Evolutionary conservation across 1,139 yeast species (phyloP).

Genomic region (Blastobotrys proliferans): DNA sequence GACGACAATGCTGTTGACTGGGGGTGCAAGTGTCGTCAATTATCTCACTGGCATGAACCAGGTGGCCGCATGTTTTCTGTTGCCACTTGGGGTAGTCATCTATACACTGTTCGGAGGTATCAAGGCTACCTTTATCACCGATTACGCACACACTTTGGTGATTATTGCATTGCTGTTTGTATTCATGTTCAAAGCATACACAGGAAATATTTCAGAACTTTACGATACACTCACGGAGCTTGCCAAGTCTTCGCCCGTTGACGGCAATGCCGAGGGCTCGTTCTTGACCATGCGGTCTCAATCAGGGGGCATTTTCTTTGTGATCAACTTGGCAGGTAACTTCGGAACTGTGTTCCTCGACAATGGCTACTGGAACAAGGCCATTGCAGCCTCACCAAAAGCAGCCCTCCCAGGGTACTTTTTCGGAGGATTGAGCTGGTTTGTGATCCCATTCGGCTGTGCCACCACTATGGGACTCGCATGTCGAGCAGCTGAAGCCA

Average conservation of each 20-base stretch:
- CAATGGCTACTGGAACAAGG: slow-evolving; percentile 82
- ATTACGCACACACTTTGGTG: slow-evolving; percentile 67
- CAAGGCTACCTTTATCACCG: slow-evolving; percentile 86
- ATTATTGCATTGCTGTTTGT: slow-evolving; percentile 39
- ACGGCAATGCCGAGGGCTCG: slow-evolving; percentile 72
- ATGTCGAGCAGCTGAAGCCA: slow-evolving; percentile 41
- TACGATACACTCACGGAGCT: slow-evolving; percentile 64
- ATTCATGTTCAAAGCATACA: slow-evolving; percentile 35
- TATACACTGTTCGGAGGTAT: slow-evolving; percentile 87
- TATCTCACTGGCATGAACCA: slow-evolving; percentile 80
- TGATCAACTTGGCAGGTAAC: slow-evolving; percentile 76
- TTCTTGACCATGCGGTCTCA: slow-evolving; percentile 71
- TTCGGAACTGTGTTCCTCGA: slow-evolving; percentile 88
- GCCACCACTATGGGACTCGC: slow-evolving; percentile 85
- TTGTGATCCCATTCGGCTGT: slow-evolving; percentile 77
- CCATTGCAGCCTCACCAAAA: slow-evolving; percentile 80
- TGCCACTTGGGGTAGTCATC: slow-evolving; percentile 78
- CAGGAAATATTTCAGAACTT: slow-evolving; percentile 76
- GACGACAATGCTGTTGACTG: slow-evolving; percentile 73
- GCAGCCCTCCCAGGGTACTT: slow-evolving; percentile 89
- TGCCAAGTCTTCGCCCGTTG: slow-evolving; percentile 39
- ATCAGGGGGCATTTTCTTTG: slow-evolving; percentile 69
- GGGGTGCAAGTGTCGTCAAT: slow-evolving; percentile 76
- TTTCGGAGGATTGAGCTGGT: slow-evolving; percentile 89
- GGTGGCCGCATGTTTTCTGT: slow-evolving; percentile 73